Base-by-base conservation (phyloP, 2,329 filamentous ascomycete species). In the Arthrobotrys iridis region DNA sequence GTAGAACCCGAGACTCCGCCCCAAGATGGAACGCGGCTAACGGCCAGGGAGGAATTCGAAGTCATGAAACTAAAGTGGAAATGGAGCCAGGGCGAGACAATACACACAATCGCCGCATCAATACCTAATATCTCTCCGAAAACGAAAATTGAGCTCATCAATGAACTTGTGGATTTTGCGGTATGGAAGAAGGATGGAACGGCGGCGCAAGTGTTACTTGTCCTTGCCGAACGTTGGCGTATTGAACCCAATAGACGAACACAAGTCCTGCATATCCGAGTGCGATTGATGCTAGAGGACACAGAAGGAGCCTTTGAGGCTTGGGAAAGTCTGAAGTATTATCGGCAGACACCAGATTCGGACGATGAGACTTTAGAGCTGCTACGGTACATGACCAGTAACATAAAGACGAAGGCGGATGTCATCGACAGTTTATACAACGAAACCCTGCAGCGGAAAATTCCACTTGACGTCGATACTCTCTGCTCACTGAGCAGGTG, bases 271-370 rank as follows among this genome's bases (percentile, higher is more conserved):
- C 88, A 93, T 80, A 87, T 98, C 78, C 87, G 90, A 68, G 91
- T 95, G 79, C 88, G 89, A 10, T 85, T 96, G n/a, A 86, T 87
- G 37, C 88, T 89, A 2, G 86, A 88, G 1, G 91, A 97, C 81
- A 82, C 95, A 13, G 86, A 88, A 33, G 91, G 90, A 5, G 91
- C 91, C 1, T 86, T 87, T 71, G 85, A 85, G 6, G 87, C 90
- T 3, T 94, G 90, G 81, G 85, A 87, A 75, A 85, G 86, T 37
- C 83, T 93, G 8, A 71, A 73, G 26, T 57, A 72, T 4, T 77
- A 77, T 30, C 62, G 75, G 8, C 72, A 78, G 11, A 33, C 55
- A 22, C 15, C 20, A 10, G 78, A 77, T 63, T 59, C 63, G 1
- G 77, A 50, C 13, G 67, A 33, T 3, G 75, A 76, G 62, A 76